Evolutionary conservation across 495 filamentous ascomycete genomes (phyloP).

Genomic region (Entonaema liquescens): DNA sequence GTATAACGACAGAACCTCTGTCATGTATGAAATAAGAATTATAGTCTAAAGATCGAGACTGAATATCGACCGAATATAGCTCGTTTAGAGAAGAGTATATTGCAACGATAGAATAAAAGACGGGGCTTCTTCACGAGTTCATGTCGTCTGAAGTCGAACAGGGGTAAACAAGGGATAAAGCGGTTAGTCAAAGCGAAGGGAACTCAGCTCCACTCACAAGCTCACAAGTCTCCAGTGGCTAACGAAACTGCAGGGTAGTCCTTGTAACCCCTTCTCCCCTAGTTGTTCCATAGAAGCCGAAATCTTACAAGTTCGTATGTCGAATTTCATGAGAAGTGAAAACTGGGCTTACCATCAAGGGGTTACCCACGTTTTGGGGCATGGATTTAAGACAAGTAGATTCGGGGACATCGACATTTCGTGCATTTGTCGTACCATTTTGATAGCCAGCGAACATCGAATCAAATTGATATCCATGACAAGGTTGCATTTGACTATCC

Average conservation of each 20-base stretch:
- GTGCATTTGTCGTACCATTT: neutral
- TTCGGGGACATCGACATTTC: conserved; percentile 1
- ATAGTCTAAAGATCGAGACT: neutral
- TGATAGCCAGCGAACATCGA: neutral
- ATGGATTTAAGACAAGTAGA: conserved; percentile 6
- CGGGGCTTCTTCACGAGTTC: conserved; percentile 2
- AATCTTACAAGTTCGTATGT: conserved; percentile 9
- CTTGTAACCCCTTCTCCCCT: conserved; percentile 2
- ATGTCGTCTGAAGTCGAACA: conserved; percentile 31
- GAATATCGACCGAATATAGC: neutral
- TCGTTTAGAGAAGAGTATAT: neutral
- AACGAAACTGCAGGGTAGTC: conserved; percentile 34
- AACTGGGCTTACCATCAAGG: conserved; percentile 10
- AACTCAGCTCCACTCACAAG: conserved; percentile 6
- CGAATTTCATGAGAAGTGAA: conserved; percentile 12
- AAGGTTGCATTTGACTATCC: neutral
- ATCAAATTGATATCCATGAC: neutral
- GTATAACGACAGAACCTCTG: neutral
- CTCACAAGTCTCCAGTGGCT: conserved; percentile 12
- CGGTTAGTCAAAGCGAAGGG: conserved; percentile 28
- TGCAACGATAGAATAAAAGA: conserved; percentile 2
- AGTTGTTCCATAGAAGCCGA: neutral
- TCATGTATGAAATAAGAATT: neutral
- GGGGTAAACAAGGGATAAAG: conserved; percentile 14
- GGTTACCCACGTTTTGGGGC: conserved; percentile 26